phyloP scores from a whole-genome alignment of 805 yeast species.

The Sungouiella blattae region DNA sequence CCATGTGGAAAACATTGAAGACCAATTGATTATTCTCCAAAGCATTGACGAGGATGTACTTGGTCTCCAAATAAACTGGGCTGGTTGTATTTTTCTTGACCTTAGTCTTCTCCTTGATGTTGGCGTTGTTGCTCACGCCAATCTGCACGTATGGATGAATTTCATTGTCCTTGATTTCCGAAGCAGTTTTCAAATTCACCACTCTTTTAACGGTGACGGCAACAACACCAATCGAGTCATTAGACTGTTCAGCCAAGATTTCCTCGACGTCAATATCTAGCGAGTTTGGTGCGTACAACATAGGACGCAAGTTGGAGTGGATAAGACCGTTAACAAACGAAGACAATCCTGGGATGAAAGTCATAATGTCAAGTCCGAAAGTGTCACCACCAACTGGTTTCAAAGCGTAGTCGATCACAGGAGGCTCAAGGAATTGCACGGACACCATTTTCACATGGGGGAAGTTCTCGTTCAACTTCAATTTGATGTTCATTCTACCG shows the following conservation, averaged over 20 bases:
- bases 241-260: conserved; percentile 56
- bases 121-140: conserved; percentile 35
- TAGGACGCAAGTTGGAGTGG: conserved; percentile 68
- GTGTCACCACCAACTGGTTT: conserved; percentile 89
- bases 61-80: conserved; percentile 68
- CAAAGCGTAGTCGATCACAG: conserved; percentile 71
- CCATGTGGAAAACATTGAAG: conserved; percentile 52
- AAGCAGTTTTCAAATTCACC: conserved; percentile 39
- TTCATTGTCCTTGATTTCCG: conserved; percentile 37
- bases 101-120: conserved; percentile 50
- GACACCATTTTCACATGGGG: conserved; percentile 79
- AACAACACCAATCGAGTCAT: conserved; percentile 68
- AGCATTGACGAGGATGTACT: conserved; percentile 53
- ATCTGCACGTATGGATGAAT: conserved; percentile 56
- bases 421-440: conserved; percentile 72
- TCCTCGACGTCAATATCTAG: conserved; percentile 74
- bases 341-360: conserved; percentile 75
- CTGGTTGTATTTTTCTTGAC: conserved; percentile 52
- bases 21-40: conserved; percentile 53
- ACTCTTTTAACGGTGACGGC: conserved; percentile 61
- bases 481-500: conserved; percentile 63
- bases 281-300: conserved; percentile 80
- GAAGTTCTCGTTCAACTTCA: conserved; percentile 59
- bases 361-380: conserved; percentile 82
- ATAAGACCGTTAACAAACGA: conserved; percentile 66